Evolutionary conservation across 2,329 filamentous ascomycete species (phyloP), one percentile per base, ranked within the genome.

Genomic region (Verticillium nubilum): DNA sequence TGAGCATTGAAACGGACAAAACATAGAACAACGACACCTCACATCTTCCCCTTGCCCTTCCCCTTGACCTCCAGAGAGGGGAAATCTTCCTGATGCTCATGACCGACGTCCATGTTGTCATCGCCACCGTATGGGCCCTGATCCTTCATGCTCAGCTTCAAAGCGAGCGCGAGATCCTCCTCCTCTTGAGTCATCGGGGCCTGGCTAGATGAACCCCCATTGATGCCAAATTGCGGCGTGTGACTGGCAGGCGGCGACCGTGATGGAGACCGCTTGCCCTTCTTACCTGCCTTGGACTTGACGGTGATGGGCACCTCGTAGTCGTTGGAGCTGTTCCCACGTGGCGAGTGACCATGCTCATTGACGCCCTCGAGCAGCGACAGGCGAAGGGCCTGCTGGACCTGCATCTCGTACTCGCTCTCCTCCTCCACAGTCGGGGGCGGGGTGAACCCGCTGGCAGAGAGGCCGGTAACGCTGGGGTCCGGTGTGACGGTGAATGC

Each of bases 311-410:
- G 74, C 54, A 81, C 79, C 42, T 83, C 80, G 61, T 80, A 81
- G 17, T 80, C 81, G 19, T 77, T 76, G 9, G 76, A 77, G 61
- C 76, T 79, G 61, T 75, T 74, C 25, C 70, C 79, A 10, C 67
- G 73, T 0, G 81, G 77, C 3, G 79, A 80, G 52, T 77, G 73
- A 1, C 74, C 77, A 1, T 68, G 66, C 28, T 81, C 80, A 58
- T 82, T 78, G 37, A 78, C 76, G 5, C 78, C 78, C 63, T 88
- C 85, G 57, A 87, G 73, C 6, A 88, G 72, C 2, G 84, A 87
- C 10, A 88, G 73, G 0, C 85, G 81, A 42, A 88, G 84, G 1
- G 86, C 86, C 58, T 84, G 79, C 70, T 87, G 85, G 10, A 88
- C 80, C 66, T 86, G 83, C 56, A 79, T 77, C 67, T 88, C 85